Percentiles rank a stretch among this genome's conserved stretches.
These are phyloP conservation scores for Carex cristatella DNA, from an alignment of 176 grass and related monocot genomes.

Conservation along the genomic window DNA sequence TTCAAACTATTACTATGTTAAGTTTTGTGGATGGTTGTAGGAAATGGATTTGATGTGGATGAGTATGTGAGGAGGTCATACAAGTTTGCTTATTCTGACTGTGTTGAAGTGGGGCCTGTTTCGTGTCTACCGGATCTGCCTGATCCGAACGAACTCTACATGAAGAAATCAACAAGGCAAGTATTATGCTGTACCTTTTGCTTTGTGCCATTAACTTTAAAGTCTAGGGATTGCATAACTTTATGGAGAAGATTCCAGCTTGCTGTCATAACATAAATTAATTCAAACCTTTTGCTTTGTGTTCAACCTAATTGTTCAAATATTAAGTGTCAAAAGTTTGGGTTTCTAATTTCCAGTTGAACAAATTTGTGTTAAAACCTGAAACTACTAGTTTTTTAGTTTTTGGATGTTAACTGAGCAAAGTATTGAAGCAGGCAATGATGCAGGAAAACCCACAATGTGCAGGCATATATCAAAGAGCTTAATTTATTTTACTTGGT, in stretches of 20 bases:
- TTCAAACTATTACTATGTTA: background rate
- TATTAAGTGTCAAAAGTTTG: background rate
- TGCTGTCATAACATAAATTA: background rate
- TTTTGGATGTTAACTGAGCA: background rate
- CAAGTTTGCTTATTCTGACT: slow-evolving; percentile 99
- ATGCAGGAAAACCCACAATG: background rate
- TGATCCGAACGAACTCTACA: slow-evolving; percentile 93
- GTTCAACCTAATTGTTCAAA: background rate
- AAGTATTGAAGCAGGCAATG: background rate
- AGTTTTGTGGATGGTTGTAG: slow-evolving; percentile 39
- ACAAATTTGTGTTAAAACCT: background rate
- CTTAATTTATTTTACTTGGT: slow-evolving; percentile 23
- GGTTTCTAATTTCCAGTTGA: slow-evolving; percentile 1
- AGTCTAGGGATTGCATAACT: background rate
- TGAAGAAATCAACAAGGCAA: slow-evolving; percentile 85
- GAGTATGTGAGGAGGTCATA: slow-evolving; percentile 89
- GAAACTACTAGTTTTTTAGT: background rate
- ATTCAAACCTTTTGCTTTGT: no score
- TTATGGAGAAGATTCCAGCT: background rate
- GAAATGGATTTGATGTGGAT: slow-evolving; percentile 95
- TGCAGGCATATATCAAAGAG: slow-evolving; percentile 8
- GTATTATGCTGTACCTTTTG: slow-evolving; percentile 18
- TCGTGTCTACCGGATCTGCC: slow-evolving; percentile 82
- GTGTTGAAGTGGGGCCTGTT: slow-evolving; percentile 89
- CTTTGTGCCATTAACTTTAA: background rate